Evolutionary conservation across 305 asterid species (phyloP).

Genomic region (Rubia balearica): DNA sequence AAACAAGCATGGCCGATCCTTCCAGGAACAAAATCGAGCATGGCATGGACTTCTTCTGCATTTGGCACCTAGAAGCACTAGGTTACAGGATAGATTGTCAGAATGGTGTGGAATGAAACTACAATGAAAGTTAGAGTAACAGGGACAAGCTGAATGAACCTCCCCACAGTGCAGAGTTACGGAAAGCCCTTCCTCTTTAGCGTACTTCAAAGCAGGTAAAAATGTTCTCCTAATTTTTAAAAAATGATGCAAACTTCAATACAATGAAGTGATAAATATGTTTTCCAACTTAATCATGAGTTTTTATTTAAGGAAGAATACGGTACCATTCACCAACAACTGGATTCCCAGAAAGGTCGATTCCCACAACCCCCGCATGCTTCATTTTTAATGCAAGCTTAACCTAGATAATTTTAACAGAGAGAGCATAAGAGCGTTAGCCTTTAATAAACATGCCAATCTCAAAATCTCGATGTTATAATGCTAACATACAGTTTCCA

Average conservation of each 20-base stretch:
- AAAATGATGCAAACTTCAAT: constrained; percentile 16
- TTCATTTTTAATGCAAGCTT: constrained; percentile 70
- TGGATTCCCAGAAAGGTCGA: constrained; percentile 90
- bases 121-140: not conserved
- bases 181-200: constrained; percentile 67
- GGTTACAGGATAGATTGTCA: constrained; percentile 31
- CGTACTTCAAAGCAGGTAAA: constrained; percentile 76
- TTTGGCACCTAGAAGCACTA: constrained; percentile 84
- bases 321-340: constrained; percentile 72
- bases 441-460: constrained; percentile 7
- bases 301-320: not conserved
- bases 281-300: not conserved
- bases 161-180: constrained; percentile 93
- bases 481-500: constrained; percentile 71
- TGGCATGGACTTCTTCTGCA: constrained; percentile 61
- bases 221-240: constrained; percentile 50
- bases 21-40: constrained; percentile 72
- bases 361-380: constrained; percentile 69
- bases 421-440: constrained; percentile 15
- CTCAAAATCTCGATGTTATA: not conserved
- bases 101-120: constrained; percentile 17
- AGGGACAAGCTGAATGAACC: constrained; percentile 51
- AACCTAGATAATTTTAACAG: constrained; percentile 43
- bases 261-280: not conserved
- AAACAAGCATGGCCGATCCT: constrained; percentile 98